phyloP scores from a whole-genome alignment of 2,329 filamentous ascomycete species.

The Sporothrix inflata region DNA sequence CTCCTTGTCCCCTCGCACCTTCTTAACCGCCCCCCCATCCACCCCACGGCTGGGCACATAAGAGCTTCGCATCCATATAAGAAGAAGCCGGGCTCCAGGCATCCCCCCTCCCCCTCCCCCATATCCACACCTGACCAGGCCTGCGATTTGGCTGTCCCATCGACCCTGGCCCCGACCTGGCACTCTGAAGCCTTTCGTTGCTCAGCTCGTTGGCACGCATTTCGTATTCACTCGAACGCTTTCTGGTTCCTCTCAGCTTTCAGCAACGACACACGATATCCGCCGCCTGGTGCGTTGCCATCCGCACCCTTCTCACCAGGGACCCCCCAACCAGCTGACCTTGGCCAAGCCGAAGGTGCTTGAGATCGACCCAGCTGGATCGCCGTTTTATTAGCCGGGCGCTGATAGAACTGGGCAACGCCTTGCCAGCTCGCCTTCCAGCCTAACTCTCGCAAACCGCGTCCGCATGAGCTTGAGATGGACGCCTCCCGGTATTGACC shows the following conservation, averaged over 20 bases:
- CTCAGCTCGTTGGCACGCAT: conserved; percentile 11
- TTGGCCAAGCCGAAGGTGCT: conserved; percentile 1
- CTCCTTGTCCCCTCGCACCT: background rate
- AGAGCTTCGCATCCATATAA: conserved; percentile 18
- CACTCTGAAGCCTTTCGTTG: background rate
- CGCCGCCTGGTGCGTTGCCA: conserved; percentile 13
- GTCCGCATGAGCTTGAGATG: conserved; percentile 30
- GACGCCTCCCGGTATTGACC: conserved; percentile 24
- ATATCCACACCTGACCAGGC: conserved; percentile 20
- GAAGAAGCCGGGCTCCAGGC: conserved; percentile 13
- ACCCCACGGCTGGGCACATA: conserved; percentile 16
- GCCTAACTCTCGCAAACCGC: background rate
- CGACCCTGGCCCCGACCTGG: conserved; percentile 19
- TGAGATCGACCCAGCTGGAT: conserved; percentile 17
- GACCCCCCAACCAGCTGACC: background rate
- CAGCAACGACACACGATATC: background rate
- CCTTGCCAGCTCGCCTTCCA: background rate
- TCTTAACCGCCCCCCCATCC: background rate
- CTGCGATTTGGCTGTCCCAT: conserved; percentile 14
- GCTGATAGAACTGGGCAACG: background rate
- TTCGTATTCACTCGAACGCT: conserved; percentile 1
- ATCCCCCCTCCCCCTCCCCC: background rate
- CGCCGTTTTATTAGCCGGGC: conserved; percentile 20
- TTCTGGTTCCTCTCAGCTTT: background rate
- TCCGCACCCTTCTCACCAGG: background rate